Percentiles rank a stretch among this genome's conserved stretches.
Evolutionary conservation across 192 early-diverging fungal species (phyloP).

Genomic region (Rhizophlyctis rosea): DNA sequence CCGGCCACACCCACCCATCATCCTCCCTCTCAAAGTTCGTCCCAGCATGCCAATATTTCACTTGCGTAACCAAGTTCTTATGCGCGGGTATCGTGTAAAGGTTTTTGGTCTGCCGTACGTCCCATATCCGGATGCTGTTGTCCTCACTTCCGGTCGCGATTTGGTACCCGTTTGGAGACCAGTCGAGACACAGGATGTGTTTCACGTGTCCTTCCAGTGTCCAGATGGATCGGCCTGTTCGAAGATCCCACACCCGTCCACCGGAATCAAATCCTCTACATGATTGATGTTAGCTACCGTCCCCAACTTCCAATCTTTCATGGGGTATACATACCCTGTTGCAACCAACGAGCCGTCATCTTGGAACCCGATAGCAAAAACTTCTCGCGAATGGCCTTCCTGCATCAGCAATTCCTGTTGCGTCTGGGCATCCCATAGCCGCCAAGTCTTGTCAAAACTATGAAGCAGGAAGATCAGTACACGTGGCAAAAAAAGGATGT

Average conservation of each 20-base stretch:
- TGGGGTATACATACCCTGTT: constrained; percentile 58
- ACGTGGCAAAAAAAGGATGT: not conserved
- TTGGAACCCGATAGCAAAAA: constrained; percentile 91
- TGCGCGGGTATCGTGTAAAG: constrained; percentile 89
- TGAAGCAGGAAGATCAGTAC: not conserved
- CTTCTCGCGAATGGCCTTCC: constrained; percentile 91
- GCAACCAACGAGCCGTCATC: constrained; percentile 86
- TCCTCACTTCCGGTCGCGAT: constrained; percentile 89
- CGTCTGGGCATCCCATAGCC: constrained; percentile 90
- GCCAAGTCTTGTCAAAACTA: constrained; percentile 84
- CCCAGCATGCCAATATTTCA: constrained; percentile 55
- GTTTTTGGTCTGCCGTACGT: constrained; percentile 73
- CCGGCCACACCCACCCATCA: not conserved
- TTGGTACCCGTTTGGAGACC: constrained; percentile 89
- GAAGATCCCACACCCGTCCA: constrained; percentile 92
- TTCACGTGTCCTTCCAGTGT: constrained; percentile 88
- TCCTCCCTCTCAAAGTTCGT: constrained; percentile 34
- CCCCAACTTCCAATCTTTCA: not conserved
- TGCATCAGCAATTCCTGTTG: constrained; percentile 79
- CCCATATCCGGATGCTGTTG: constrained; percentile 90
- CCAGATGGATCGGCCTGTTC: constrained; percentile 86
- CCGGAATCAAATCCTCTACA: constrained; percentile 84
- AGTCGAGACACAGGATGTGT: constrained; percentile 84
- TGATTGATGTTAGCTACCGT: not conserved
- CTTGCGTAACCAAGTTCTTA: constrained; percentile 80